Base-by-base conservation (phyloP, 2,329 filamentous ascomycete genomes). In the Apiospora aurea region DNA sequence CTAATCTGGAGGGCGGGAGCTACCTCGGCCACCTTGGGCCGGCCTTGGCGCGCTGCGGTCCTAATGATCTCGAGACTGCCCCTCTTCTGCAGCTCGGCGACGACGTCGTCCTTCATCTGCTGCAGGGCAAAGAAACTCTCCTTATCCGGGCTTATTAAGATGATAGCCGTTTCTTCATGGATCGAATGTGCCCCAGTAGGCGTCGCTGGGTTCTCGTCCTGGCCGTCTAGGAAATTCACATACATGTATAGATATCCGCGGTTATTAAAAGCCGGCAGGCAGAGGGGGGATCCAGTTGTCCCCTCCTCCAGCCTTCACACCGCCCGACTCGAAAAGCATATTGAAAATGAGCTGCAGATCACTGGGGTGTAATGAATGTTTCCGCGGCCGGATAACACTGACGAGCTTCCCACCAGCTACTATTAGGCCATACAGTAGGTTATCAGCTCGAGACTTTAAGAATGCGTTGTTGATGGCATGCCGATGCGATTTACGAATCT, bases 231-330 rank as follows among this genome's bases (percentile, higher is more conserved):
- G 81, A 98, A 99, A 85, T 94, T 97, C 80, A 99, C 96, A 79
- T 98, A 99, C 95, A 99, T 98, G 85, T 99, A 98, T 1, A 99
- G 87, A 80, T 97, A 99, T 38, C 96, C 97, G 69, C 92, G 93
- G 81, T 94, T 98, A 84, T 99, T 99, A 84, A 99, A 99, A 6
- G 95, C 96, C 0, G 96, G 97, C 3, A 99, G 88, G 78, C 96
- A 99, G 8, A 99, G 87, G 0, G 0, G 96, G 96, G 67, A 98
- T 96, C 96, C 96, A 99, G 78, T 96, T 98, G 82, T 99, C 96
- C 43, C 96, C 96, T 51, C 88, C 95, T 7, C 94, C 95, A 26
- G 94, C 93, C 80, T 96, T 96, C 80, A 99, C 93, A 61, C 94
- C 93, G 68, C 94, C 94, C 2, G 96, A 96, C 83, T 97, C 95